Conservation (phyloP, 140 eudicot species). For the Ambrosia hybrid region DNA sequence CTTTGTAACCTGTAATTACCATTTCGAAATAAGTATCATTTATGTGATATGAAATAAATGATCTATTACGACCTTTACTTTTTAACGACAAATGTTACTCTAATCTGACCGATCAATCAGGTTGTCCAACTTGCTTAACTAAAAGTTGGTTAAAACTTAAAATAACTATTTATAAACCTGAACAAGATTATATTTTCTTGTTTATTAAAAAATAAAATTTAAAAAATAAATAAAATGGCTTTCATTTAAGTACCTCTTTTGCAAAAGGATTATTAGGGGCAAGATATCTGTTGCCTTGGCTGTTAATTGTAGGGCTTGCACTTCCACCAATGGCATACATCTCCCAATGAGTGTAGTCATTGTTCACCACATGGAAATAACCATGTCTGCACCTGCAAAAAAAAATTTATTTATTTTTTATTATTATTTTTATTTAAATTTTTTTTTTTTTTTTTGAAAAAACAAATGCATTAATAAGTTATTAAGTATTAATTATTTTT, state of each 20-base stretch:
- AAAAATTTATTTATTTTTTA: neutral
- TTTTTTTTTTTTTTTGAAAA: neutral
- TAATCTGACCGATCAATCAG: too few species aligned
- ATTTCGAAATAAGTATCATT: too few species aligned
- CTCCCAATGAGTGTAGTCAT: conserved; percentile 90
- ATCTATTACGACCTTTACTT: too few species aligned
- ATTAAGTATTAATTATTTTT: too few species aligned
- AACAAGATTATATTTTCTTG: too few species aligned
- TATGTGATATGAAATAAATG: too few species aligned
- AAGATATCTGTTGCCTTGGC: conserved; percentile 81
- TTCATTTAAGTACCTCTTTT: conserved; percentile 49
- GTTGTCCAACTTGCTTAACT: too few species aligned
- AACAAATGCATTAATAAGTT: too few species aligned
- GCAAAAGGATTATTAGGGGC: conserved; percentile 56
- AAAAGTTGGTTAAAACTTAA: too few species aligned
- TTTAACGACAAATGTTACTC: too few species aligned
- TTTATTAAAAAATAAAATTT: too few species aligned
- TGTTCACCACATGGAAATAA: conserved; percentile 81
- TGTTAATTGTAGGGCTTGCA: conserved; percentile 74
- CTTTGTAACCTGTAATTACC: conserved; percentile 58
- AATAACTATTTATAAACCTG: too few species aligned
- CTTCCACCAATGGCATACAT: conserved; percentile 91
- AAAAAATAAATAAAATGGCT: neutral
- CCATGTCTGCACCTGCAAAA: conserved; percentile 79
- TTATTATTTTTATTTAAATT: neutral